These are phyloP conservation scores for Ogataea dorogensis DNA, from an alignment of 805 yeast species.

Conservation along the genomic window DNA sequence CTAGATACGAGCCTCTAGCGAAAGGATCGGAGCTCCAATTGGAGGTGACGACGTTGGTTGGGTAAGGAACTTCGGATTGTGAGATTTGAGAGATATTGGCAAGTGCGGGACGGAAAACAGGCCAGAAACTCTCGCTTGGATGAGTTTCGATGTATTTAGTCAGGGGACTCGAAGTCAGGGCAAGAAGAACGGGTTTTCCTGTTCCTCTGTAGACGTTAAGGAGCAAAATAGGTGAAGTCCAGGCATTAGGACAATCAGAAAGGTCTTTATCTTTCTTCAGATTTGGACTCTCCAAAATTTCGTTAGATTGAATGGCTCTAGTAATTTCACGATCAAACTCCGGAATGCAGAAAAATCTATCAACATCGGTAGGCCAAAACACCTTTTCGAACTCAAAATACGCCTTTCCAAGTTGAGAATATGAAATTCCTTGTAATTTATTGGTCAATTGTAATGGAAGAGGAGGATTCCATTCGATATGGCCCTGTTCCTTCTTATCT, in stretches of 20 bases:
- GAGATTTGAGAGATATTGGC: conserved; percentile 30
- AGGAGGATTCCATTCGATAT: conserved; percentile 32
- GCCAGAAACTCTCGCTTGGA: conserved; percentile 43
- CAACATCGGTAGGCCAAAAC: conserved; percentile 44
- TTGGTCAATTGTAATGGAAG: conserved; percentile 35
- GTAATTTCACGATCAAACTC: conserved; percentile 29
- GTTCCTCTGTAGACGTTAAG: conserved; percentile 31
- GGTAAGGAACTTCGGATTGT: conserved; percentile 22
- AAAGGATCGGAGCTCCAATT: conserved; percentile 54
- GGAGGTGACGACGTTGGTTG: conserved; percentile 31
- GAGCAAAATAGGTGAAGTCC: conserved; percentile 31
- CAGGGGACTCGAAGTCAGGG: conserved; percentile 48
- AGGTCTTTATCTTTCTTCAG: conserved; percentile 12
- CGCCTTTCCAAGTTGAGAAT: conserved; percentile 47
- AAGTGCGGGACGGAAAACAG: conserved; percentile 43
- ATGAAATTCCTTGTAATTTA: conserved; percentile 33
- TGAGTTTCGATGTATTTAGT: conserved; percentile 47
- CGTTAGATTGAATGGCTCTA: conserved; percentile 10
- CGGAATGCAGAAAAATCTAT: conserved; percentile 33
- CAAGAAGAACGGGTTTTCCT: conserved; percentile 40
- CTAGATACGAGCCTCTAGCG: conserved; percentile 46
- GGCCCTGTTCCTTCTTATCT: conserved; percentile 25
- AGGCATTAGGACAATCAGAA: conserved; percentile 21
- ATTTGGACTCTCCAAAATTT: conserved; percentile 1
- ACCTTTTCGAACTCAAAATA: conserved; percentile 44